Evolutionary conservation across 805 yeast genomes (phyloP).

Genomic region (Starmera amethionina): DNA sequence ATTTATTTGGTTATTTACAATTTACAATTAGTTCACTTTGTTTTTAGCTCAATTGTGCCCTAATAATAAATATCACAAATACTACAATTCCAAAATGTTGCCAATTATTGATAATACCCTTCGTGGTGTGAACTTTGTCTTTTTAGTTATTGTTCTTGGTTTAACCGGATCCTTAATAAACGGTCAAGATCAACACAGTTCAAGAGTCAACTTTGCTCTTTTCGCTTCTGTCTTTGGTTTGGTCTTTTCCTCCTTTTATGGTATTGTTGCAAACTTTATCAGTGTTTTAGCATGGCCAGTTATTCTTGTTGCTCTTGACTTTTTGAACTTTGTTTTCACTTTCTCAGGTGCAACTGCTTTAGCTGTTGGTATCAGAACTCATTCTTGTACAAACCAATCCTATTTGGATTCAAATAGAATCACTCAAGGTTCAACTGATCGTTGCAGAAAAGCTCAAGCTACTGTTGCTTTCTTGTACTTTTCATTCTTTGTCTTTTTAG

Average conservation of each 20-base stretch:
- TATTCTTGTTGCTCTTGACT: conserved; percentile 64
- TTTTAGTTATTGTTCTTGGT: conserved; percentile 75
- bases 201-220: conserved; percentile 84
- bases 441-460: conserved; percentile 96
- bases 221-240: conserved; percentile 85
- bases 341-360: conserved; percentile 92
- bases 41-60: too few species aligned
- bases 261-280: conserved; percentile 65
- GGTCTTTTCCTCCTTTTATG: conserved; percentile 72
- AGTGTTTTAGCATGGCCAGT: conserved; percentile 84
- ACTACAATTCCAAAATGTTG: conserved; percentile 29
- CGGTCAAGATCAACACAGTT: conserved; percentile 40
- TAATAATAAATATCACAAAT: background rate
- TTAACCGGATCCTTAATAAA: conserved; percentile 83
- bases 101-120: conserved; percentile 68
- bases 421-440: conserved; percentile 64
- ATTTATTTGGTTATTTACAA: background rate
- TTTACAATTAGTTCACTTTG: too few species aligned
- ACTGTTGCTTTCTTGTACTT: conserved; percentile 76
- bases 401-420: conserved; percentile 61
- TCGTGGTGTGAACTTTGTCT: conserved; percentile 65
- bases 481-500: conserved; percentile 66
- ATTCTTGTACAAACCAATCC: conserved; percentile 65
- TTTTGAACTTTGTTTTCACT: conserved; percentile 83
- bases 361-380: conserved; percentile 82